Conservation (phyloP, 176 grass and related monocot species). For the Areca catechu region DNA sequence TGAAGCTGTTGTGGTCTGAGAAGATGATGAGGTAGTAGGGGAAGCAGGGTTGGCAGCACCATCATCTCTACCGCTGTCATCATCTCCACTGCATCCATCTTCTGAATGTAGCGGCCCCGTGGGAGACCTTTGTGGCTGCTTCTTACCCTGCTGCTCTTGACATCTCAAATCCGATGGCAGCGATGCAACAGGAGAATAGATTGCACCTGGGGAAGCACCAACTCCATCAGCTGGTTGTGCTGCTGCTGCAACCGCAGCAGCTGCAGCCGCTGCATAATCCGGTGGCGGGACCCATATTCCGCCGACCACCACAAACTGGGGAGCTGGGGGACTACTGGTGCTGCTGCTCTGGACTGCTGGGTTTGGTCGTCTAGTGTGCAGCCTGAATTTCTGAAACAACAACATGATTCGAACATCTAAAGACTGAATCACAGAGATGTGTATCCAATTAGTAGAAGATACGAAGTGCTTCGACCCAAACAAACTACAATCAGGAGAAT, state of each 20-base stretch:
- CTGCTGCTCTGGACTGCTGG: slow-evolving; percentile 21
- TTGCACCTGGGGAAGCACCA: slow-evolving; percentile 3
- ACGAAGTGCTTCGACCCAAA: no score
- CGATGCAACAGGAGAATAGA: slow-evolving; percentile 34
- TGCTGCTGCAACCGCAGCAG: background rate
- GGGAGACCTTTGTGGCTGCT: slow-evolving; percentile 7
- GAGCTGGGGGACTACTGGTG: background rate
- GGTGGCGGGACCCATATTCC: slow-evolving; percentile 40
- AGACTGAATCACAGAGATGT: no score
- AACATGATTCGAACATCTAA: background rate
- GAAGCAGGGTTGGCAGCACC: slow-evolving; percentile 22
- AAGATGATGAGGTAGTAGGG: slow-evolving; percentile 35
- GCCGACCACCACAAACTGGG: slow-evolving; percentile 45
- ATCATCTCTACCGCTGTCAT: background rate
- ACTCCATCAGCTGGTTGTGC: slow-evolving; percentile 8
- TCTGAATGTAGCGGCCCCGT: background rate
- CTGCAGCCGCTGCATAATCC: slow-evolving; percentile 15
- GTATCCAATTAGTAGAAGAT: no score
- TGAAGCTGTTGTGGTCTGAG: slow-evolving; percentile 31
- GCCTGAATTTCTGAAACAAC: slow-evolving; percentile 45
- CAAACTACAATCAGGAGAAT: no score
- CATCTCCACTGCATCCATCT: background rate
- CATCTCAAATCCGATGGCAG: slow-evolving; percentile 1
- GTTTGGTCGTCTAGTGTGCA: slow-evolving; percentile 49
- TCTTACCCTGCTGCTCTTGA: background rate